Base-by-base conservation (phyloP, 805 yeast species). In the Teunomyces pallodes region DNA sequence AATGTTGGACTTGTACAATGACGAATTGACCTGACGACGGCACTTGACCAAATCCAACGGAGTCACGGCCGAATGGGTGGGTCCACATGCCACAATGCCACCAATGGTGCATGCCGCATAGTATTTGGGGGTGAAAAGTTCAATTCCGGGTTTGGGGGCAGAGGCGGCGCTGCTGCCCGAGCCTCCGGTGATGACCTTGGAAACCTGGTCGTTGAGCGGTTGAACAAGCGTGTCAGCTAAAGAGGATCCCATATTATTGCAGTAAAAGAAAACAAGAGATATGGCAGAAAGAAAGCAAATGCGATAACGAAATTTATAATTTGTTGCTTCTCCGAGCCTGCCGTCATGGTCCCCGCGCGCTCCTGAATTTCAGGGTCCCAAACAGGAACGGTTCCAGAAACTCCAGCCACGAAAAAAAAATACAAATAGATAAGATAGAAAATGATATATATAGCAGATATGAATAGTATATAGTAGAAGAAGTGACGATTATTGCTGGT, bases 31-130 rank as follows among this genome's bases (percentile, higher is more conserved):
- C 71, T 92, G 98, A 57, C 92, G 76, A 65, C 98, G 84, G 73
- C 96, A 87, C 72, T 92, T 92, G 64, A 94, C 95, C 47, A 94
- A 73, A 71, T 92, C 99, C 49, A 92, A 76, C 3, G 98, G 98
- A 5, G 97, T 88, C 24, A 94, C 95, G 3, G 87, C 81, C 1
- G 96, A 83, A 68, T 92, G 99, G 10, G 98, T 92, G 30, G 98
- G 97, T 12, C 97, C 97, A 76, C 98, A 92, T 1, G 98, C 97
- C 46, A 86, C 57, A 47, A 84, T 77, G 57, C 92, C 95, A 42
- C 91, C 95, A 35, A 84, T 43, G 3, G 90, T 83, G 68, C 95
- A 87, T 46, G 91, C 83, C 47, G 75, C 73, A 69, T 76, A 87
- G 72, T 83, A 87, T 63, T 85, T 83, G 17, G 75, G 69, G 3